phyloP scores from a whole-genome alignment of 371 early-diverging fungal species.

The Mortierella sp. region DNA sequence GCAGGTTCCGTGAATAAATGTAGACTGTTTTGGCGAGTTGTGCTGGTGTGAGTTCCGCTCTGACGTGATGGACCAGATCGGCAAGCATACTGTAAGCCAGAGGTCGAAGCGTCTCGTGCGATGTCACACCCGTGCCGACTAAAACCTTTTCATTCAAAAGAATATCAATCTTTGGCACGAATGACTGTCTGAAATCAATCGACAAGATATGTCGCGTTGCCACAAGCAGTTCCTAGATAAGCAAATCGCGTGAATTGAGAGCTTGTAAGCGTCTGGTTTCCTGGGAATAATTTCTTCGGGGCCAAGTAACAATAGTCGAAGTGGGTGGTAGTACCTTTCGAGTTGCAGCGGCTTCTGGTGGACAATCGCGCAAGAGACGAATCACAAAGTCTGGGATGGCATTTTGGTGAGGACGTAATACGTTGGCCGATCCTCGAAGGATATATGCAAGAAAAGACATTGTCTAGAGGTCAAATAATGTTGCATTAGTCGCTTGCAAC shows the following conservation, averaged over 20 bases:
- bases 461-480: slow-evolving; percentile 68
- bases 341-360: slow-evolving; percentile 93
- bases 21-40: slow-evolving; percentile 89
- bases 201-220: slow-evolving; percentile 96
- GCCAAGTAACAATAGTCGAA: background rate
- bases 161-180: slow-evolving; percentile 90
- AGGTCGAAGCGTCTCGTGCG: slow-evolving; percentile 92
- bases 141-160: slow-evolving; percentile 93
- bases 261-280: background rate
- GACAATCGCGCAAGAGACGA: slow-evolving; percentile 91
- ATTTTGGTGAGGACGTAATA: slow-evolving; percentile 81
- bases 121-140: slow-evolving; percentile 94
- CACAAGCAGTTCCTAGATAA: slow-evolving; percentile 87
- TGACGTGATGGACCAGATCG: slow-evolving; percentile 96
- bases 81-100: slow-evolving; percentile 96
- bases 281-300: background rate
- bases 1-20: slow-evolving; percentile 92
- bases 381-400: slow-evolving; percentile 92
- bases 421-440: slow-evolving; percentile 80
- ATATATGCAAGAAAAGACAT: slow-evolving; percentile 98
- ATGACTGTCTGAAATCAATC: slow-evolving; percentile 90
- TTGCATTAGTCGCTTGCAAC: background rate
- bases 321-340: slow-evolving; percentile 75
- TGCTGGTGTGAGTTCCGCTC: slow-evolving; percentile 81
- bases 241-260: background rate